These are phyloP conservation scores for Novakomyces olei DNA, from an alignment of 805 yeast species.

Conservation along the genomic window DNA sequence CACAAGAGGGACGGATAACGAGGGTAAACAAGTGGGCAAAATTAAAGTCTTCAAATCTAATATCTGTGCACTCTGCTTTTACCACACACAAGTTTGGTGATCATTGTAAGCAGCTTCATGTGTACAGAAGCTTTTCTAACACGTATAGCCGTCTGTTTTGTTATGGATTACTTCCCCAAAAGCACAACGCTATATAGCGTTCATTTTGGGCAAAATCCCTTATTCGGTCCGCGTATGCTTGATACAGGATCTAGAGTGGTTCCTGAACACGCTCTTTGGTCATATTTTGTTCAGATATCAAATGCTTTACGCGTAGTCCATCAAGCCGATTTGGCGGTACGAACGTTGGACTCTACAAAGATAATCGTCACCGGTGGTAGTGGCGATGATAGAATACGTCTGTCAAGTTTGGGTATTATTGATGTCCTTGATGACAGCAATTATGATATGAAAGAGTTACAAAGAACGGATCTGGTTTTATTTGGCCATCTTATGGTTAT, in stretches of 20 bases:
- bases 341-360: not conserved
- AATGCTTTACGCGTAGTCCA: not conserved
- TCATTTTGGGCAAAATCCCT: too few relatives aligned
- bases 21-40: conserved; percentile 1
- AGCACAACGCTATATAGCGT: conserved; percentile 1
- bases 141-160: not conserved
- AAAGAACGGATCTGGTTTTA: too few relatives aligned
- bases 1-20: not conserved
- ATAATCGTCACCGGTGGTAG: too few relatives aligned
- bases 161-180: not conserved
- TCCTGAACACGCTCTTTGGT: conserved; percentile 1
- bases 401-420: too few relatives aligned
- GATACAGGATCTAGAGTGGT: not conserved
- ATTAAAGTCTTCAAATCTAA: not conserved
- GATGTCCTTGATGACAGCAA: too few relatives aligned
- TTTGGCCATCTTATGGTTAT: too few relatives aligned
- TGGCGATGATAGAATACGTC: too few relatives aligned
- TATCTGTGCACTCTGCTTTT: not conserved
- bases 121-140: not conserved
- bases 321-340: not conserved
- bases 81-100: conserved; percentile 1
- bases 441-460: too few relatives aligned
- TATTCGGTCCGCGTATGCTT: conserved; percentile 1
- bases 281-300: not conserved
- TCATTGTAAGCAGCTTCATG: not conserved